Evolutionary conservation across 805 yeast genomes (phyloP), one percentile per base, ranked within the genome.

Genomic region (Candida ipomoeae): DNA sequence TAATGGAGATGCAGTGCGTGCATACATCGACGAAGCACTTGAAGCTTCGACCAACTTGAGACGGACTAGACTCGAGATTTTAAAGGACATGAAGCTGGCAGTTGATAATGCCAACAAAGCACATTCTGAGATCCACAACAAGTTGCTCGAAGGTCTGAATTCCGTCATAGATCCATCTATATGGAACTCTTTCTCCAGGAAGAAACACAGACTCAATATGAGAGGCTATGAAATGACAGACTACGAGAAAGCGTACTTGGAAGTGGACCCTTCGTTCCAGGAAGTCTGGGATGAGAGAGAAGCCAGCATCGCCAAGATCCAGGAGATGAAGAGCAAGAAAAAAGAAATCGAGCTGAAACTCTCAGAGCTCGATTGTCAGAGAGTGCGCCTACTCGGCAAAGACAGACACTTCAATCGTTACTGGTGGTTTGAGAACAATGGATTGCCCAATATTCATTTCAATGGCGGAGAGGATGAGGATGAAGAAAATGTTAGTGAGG

Each of bases 391-490:
- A 31, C 70, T 94, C 26, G 99, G 99, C 2, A 78, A 83, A 51
- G 99, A 94, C 66, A 72, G 96, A 46, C 79, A 81, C 51, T 90
- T 75, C 65, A 94, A 94, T 69, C 75, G 91, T 56, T 94, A 92
- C 65, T 94, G 96, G 96, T 94, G 96, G 96, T 83, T 90, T 62
- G 98, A 92, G 61, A 76, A 77, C 55, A 85, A 86, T 61, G 99
- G 98, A 0, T 73, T 89, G 44, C 89, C 90, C 3, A 73, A 74
- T 6, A 60, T 75, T 36, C 74, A 71, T 46, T 58, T 52, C 33
- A 48, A 55, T 15, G 54, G 58, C 2, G 58, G 45, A 15, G 71
- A 71, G 11, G 78, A 63, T 0, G 80, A 66, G 3, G 80, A 71
- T 1, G 60, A 57, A 31, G 76, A 74, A 11, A 75, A 69, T 0